phyloP scores from a whole-genome alignment of 768 basidiomycete species.

The Collybia mongolica region DNA sequence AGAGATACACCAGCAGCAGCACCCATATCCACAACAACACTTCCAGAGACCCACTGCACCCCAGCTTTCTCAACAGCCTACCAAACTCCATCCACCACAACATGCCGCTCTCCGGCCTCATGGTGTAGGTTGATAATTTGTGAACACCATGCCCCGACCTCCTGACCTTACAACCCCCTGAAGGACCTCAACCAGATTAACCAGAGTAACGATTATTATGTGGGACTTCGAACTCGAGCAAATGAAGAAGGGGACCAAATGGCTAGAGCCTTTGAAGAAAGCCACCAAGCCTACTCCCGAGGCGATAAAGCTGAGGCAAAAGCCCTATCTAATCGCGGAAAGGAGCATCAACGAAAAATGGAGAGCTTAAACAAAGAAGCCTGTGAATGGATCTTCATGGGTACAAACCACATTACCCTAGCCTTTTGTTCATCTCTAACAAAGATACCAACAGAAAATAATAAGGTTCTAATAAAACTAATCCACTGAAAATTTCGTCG shows the following conservation, averaged over 20 bases:
- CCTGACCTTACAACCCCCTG: neutral
- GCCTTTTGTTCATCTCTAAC: neutral
- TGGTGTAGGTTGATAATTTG: neutral
- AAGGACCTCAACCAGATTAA: slow-evolving; percentile 62
- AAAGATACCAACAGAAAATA: slow-evolving; percentile 55
- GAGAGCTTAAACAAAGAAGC: slow-evolving; percentile 78
- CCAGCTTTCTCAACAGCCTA: neutral
- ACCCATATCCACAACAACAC: neutral
- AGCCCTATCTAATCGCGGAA: slow-evolving; percentile 77
- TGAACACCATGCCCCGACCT: neutral
- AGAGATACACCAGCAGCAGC: neutral
- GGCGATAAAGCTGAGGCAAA: slow-evolving; percentile 82
- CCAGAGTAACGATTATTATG: slow-evolving; percentile 69
- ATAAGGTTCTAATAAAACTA: slow-evolving; percentile 43
- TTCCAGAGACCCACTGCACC: neutral
- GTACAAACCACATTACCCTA: slow-evolving; percentile 34
- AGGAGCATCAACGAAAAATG: slow-evolving; percentile 76
- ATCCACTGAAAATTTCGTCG: neutral
- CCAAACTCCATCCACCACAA: neutral
- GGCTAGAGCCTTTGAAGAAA: slow-evolving; percentile 66
- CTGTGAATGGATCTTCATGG: slow-evolving; percentile 82
- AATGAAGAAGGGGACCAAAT: slow-evolving; percentile 79
- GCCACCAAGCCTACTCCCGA: slow-evolving; percentile 70
- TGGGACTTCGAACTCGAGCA: slow-evolving; percentile 69
- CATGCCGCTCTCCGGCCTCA: slow-evolving; percentile 3